Percentiles rank a stretch among this genome's conserved stretches.
phyloP scores from a whole-genome alignment of 2,329 filamentous ascomycete genomes.

The Phaeosphaeriaceae sp. region DNA sequence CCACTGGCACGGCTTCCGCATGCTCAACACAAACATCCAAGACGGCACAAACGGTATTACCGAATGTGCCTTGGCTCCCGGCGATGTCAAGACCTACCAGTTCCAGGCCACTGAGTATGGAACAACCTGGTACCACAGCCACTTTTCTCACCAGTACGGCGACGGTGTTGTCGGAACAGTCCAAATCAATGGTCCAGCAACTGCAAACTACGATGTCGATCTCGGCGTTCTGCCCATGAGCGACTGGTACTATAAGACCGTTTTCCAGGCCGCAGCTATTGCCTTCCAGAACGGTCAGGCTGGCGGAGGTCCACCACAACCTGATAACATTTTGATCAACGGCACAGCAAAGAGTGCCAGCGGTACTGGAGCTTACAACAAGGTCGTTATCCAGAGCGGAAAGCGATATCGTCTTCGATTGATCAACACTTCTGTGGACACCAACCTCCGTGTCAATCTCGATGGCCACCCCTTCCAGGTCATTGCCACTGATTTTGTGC shows the following conservation, averaged over 20 bases:
- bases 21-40: slow-evolving; percentile 60
- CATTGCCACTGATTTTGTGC: slow-evolving; percentile 43
- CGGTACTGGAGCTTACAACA: slow-evolving; percentile 40
- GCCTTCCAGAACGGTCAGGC: slow-evolving; percentile 19
- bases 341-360: slow-evolving; percentile 62
- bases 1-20: slow-evolving; percentile 68
- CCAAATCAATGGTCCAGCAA: slow-evolving; percentile 38
- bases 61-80: slow-evolving; percentile 58
- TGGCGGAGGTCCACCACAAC: slow-evolving; percentile 38
- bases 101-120: slow-evolving; percentile 42
- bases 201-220: slow-evolving; percentile 39
- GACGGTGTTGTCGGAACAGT: slow-evolving; percentile 50
- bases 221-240: slow-evolving; percentile 31
- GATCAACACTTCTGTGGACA: slow-evolving; percentile 57
- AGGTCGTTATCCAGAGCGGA: slow-evolving; percentile 43
- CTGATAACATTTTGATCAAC: slow-evolving; percentile 58
- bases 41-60: slow-evolving; percentile 61
- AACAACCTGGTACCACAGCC: slow-evolving; percentile 50
- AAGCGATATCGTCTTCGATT: slow-evolving; percentile 64
- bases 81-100: slow-evolving; percentile 42
- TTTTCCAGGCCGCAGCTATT: slow-evolving; percentile 30
- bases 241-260: slow-evolving; percentile 54
- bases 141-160: slow-evolving; percentile 53
- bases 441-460: slow-evolving; percentile 33
- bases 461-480: slow-evolving; percentile 41